Evolutionary conservation across 2,329 filamentous ascomycete species (phyloP).

Genomic region (Achaetomium macrosporum): DNA sequence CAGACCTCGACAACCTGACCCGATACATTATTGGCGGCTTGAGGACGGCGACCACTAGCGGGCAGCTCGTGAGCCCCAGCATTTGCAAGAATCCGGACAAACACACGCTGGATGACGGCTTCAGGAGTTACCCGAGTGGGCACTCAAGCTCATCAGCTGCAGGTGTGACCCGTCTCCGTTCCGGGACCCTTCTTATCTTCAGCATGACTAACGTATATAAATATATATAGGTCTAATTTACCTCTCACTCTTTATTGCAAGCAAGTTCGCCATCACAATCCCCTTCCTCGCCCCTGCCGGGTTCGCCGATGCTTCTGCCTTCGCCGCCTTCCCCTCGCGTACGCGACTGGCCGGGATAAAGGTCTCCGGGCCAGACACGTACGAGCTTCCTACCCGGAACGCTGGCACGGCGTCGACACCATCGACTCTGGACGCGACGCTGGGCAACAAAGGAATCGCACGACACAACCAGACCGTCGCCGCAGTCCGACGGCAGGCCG

Average conservation of each 20-base stretch:
- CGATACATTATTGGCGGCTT: conserved; percentile 60
- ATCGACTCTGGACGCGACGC: conserved; percentile 26
- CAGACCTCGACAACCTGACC: conserved; percentile 60
- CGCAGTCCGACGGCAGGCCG: conserved; percentile 64
- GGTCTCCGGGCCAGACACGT: conserved; percentile 33
- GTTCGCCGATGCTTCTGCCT: conserved; percentile 39
- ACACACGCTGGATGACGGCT: conserved; percentile 66
- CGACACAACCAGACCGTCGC: conserved; percentile 36
- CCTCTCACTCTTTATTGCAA: conserved; percentile 78
- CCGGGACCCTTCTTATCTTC: neutral
- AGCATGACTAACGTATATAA: conserved; percentile 33
- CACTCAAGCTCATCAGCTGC: conserved; percentile 41
- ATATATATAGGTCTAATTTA: conserved; percentile 68
- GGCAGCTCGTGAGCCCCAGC: conserved; percentile 64
- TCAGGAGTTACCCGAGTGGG: conserved; percentile 76
- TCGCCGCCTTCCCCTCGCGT: conserved; percentile 72
- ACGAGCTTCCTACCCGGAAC: conserved; percentile 25
- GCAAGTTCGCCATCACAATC: conserved; percentile 70
- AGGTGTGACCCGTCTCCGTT: conserved; percentile 39
- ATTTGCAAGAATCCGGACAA: conserved; percentile 68
- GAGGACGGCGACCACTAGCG: conserved; percentile 45
- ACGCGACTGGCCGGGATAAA: conserved; percentile 43
- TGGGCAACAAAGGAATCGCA: conserved; percentile 29
- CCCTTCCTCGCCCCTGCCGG: conserved; percentile 57
- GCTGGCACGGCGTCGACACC: conserved; percentile 21